Evolutionary conservation across 2,329 filamentous ascomycete species (phyloP).

Genomic region (Ophiocordyceps camponoti-leonardi): DNA sequence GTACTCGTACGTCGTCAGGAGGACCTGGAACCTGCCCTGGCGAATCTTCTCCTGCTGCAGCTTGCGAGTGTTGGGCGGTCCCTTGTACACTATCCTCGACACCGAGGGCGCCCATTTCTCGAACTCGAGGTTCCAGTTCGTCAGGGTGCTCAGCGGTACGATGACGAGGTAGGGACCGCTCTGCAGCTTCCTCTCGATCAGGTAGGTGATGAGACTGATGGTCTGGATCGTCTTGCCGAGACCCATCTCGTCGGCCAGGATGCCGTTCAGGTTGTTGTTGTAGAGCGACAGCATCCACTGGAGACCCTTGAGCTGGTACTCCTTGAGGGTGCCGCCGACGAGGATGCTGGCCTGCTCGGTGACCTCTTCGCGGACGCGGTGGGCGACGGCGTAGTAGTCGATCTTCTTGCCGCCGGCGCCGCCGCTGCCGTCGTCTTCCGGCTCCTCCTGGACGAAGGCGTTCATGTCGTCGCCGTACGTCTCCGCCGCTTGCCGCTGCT

Average conservation of each 20-base stretch:
- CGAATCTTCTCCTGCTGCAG: conserved; percentile 86
- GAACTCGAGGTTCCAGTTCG: conserved; percentile 97
- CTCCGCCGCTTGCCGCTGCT: conserved; percentile 71
- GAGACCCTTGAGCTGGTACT: conserved; percentile 95
- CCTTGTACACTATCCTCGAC: conserved; percentile 85
- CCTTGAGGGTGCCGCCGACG: conserved; percentile 83
- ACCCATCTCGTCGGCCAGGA: conserved; percentile 98
- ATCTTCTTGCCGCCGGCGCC: conserved; percentile 68
- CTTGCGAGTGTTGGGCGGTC: conserved; percentile 75
- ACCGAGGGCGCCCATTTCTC: conserved; percentile 96
- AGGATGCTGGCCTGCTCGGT: conserved; percentile 67
- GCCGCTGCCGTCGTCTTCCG: conserved; percentile 51
- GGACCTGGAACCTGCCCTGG: conserved; percentile 85
- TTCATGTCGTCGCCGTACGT: conserved; percentile 52
- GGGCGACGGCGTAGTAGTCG: conserved; percentile 96
- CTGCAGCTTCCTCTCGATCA: conserved; percentile 91
- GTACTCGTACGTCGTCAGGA: conserved; percentile 96
- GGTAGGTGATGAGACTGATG: conserved; percentile 90
- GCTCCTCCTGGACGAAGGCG: conserved; percentile 40
- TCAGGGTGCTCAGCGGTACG: conserved; percentile 88
- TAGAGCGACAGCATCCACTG: conserved; percentile 99
- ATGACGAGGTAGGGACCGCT: conserved; percentile 90
- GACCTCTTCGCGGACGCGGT: conserved; percentile 88
- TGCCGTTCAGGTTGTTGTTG: conserved; percentile 99
- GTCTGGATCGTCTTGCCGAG: conserved; percentile 99